Evolutionary conservation across 2,329 filamentous ascomycete genomes (phyloP).

Genomic region (Aspergillus fijiensis): DNA sequence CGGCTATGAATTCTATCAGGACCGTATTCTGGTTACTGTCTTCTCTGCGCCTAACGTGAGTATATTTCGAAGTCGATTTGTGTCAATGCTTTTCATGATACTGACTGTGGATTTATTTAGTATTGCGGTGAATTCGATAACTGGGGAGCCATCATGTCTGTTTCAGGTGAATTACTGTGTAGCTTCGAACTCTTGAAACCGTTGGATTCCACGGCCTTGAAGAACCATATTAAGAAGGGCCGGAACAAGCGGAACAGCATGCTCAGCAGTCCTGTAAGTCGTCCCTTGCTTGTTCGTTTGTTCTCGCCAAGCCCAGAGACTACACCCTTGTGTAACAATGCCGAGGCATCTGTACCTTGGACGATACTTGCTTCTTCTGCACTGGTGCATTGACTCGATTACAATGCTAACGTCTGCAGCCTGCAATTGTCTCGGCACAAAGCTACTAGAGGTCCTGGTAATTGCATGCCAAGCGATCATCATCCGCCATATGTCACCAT

Average conservation of each 20-base stretch:
- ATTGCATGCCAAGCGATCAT: slow-evolving; percentile 22
- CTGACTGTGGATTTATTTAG: slow-evolving; percentile 54
- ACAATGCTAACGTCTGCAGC: slow-evolving; percentile 33
- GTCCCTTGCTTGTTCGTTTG: slow-evolving; percentile 18
- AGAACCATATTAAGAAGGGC: slow-evolving; percentile 98
- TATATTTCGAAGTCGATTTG: slow-evolving; percentile 21
- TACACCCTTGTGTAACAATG: slow-evolving; percentile 22
- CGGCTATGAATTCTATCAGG: slow-evolving; percentile 97
- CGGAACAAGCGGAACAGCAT: slow-evolving; percentile 91
- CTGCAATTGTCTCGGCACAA: slow-evolving; percentile 47
- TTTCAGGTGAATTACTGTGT: slow-evolving; percentile 87
- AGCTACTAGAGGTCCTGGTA: slow-evolving; percentile 39
- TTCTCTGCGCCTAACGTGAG: slow-evolving; percentile 96
- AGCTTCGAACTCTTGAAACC: slow-evolving; percentile 97
- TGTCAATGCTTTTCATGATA: slow-evolving; percentile 8
- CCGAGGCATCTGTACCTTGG: slow-evolving; percentile 21
- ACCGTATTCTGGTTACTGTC: slow-evolving; percentile 90
- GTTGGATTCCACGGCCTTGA: slow-evolving; percentile 89
- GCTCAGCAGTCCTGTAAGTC: slow-evolving; percentile 89
- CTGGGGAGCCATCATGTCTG: slow-evolving; percentile 98
- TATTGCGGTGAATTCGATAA: slow-evolving; percentile 99
- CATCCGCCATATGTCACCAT: slow-evolving; percentile 22
- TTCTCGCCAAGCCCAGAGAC: slow-evolving; percentile 23
- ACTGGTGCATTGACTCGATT: not conserved
- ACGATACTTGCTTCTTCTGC: slow-evolving; percentile 5